Evolutionary conservation across 2,329 filamentous ascomycete species (phyloP), one percentile per base, ranked within the genome.

Genomic region (Pseudocercospora macadamiae): DNA sequence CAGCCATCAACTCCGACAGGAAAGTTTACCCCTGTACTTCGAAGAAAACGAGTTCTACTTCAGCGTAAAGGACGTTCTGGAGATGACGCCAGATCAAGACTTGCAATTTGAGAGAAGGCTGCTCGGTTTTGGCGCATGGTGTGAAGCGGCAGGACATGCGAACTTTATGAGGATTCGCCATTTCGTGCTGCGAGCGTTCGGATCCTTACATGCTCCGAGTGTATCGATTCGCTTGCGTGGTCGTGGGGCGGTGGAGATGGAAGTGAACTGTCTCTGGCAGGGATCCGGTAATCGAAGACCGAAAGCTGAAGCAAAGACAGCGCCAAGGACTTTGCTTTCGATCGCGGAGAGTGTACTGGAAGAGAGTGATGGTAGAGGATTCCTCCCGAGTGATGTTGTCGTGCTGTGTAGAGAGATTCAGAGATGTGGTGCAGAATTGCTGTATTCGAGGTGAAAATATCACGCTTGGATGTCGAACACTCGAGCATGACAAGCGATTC

Each of bases 1-100:
- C 25, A 32, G 10, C 26, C 37, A 32, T 32, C 37, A 44, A 2
- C 10, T 54, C 23, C 52, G 52, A 14, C 16, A 54, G 18, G 39
- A 54, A 18, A 30, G 21, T 10, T 37, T 54, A 4, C 52, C 52
- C 2, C 18, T 54, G 4, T 54, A 32, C 25, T 54, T 54, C 52
- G 52, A 45, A 36, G 7, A 6, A 12, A 54, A 54, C 39, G 44
- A 23, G 1, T 54, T 47, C 37, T 39, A 54, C n/a, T 54, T 54
- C 52, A 54, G 44, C 26, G n/a, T 54, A 36, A 54, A 54, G 14
- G 52, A 54, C 23, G 52, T 54, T 14, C 26, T 54, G 8, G 52
- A 54, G 47, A 6, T n/a, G 5, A 25, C 52, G 9, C 39, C 44
- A 14, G 39, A 16, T 12, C 52, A 54, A 21, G 39, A 54, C 14